Conservation (phyloP, 176 grass and related monocot genomes). For the Avena sativa region DNA sequence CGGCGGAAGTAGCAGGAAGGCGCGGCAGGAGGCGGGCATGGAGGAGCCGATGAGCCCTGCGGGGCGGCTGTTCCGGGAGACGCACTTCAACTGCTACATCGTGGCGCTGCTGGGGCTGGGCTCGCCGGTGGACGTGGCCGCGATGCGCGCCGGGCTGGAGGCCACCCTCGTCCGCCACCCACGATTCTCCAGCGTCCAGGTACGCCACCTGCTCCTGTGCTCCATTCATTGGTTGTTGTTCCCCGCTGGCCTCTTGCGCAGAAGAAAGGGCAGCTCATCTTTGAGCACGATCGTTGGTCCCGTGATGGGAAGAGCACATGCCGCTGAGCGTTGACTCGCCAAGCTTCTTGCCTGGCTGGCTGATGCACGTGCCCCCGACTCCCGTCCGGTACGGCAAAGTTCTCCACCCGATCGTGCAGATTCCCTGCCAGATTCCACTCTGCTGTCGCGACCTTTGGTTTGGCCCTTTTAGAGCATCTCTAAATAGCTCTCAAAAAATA, state of each 20-base stretch:
- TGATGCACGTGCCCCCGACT: not conserved
- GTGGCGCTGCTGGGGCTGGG: constrained; percentile 63
- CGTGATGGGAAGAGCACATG: not conserved
- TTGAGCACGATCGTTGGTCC: not conserved
- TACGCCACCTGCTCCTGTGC: not conserved
- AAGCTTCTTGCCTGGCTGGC: not conserved
- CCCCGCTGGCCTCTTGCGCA: not conserved
- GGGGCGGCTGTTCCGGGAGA: constrained; percentile 77
- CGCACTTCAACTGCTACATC: constrained; percentile 82
- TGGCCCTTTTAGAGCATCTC: too few relatives aligned
- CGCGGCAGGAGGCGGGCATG: not conserved
- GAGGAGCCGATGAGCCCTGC: constrained; percentile 77
- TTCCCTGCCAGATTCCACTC: too few relatives aligned
- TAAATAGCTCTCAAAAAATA: too few relatives aligned
- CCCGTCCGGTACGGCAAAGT: not conserved
- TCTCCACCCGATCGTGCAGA: not conserved
- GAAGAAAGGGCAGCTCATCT: not conserved
- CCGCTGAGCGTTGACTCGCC: constrained; percentile 18
- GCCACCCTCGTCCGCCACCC: constrained; percentile 75
- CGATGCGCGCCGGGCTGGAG: constrained; percentile 55
- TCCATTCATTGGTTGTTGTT: not conserved
- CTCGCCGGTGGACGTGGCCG: constrained; percentile 45
- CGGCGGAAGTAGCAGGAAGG: constrained; percentile 9
- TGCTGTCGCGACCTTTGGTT: too few relatives aligned
- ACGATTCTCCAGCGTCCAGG: constrained; percentile 89